Conservation (phyloP, 768 basidiomycete species). For the Termitomyces sp. region DNA sequence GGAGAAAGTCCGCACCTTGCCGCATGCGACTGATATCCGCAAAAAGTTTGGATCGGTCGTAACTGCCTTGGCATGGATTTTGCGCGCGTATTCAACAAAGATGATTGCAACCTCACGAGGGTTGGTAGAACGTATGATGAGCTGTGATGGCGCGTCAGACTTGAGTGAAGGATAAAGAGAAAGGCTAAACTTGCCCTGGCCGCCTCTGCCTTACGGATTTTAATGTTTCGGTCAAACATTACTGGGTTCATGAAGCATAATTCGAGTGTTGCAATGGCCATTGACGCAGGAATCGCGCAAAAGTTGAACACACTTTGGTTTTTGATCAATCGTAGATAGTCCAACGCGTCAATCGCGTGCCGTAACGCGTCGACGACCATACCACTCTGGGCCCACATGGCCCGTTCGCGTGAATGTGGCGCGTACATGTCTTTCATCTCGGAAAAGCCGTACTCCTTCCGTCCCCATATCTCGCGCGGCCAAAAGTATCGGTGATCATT, state of each 20-base stretch:
- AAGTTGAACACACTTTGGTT: slow-evolving; percentile 96
- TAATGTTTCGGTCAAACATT: slow-evolving; percentile 85
- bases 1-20: slow-evolving; percentile 49
- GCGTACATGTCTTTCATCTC: slow-evolving; percentile 65
- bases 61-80: slow-evolving; percentile 75
- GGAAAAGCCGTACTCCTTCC: slow-evolving; percentile 55
- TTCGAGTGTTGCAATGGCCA: slow-evolving; percentile 93
- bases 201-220: slow-evolving; percentile 91
- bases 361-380: slow-evolving; percentile 87
- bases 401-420: slow-evolving; percentile 53
- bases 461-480: slow-evolving; percentile 90
- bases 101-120: slow-evolving; percentile 86
- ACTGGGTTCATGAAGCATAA: slow-evolving; percentile 90
- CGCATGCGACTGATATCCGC: slow-evolving; percentile 74
- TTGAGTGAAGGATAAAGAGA: not conserved
- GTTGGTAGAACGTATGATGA: slow-evolving; percentile 91
- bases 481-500: slow-evolving; percentile 87
- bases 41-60: slow-evolving; percentile 87
- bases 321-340: slow-evolving; percentile 81
- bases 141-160: slow-evolving; percentile 32
- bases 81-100: slow-evolving; percentile 77
- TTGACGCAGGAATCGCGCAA: slow-evolving; percentile 88
- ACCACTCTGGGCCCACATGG: slow-evolving; percentile 76
- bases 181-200: slow-evolving; percentile 50
- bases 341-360: slow-evolving; percentile 80